These are phyloP conservation scores for Alternaria brassicae DNA, from an alignment of 2,329 filamentous ascomycete species.

Conservation along the genomic window DNA sequence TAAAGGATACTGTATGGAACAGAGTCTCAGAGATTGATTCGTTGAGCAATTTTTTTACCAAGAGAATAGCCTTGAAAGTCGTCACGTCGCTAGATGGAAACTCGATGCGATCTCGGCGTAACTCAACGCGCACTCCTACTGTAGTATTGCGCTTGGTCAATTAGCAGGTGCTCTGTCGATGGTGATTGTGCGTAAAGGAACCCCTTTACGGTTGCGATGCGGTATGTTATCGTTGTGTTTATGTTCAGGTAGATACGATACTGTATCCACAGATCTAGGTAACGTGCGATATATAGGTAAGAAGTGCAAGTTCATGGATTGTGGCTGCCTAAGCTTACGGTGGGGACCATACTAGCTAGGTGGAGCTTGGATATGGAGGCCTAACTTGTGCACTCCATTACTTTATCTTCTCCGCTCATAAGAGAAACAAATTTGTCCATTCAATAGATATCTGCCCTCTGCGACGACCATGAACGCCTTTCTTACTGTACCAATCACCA, in stretches of 20 bases:
- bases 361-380: conserved; percentile 33
- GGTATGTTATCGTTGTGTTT: no score
- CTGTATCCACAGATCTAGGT: neutral
- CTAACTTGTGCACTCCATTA: neutral
- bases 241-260: neutral
- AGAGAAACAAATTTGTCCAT: neutral
- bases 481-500: conserved; percentile 1
- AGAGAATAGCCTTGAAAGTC: no score
- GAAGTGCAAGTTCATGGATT: neutral
- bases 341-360: conserved; percentile 40
- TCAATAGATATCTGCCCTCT: neutral
- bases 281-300: neutral
- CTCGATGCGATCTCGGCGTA: no score
- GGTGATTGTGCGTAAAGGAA: no score
- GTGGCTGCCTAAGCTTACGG: neutral
- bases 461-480: neutral
- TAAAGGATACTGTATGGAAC: no score
- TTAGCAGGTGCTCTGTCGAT: no score
- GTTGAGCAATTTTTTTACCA: no score
- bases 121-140: no score
- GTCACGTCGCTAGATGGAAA: no score
- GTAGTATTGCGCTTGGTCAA: no score
- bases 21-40: no score
- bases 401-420: neutral
- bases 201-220: no score